Evolutionary conservation across 176 grass and related monocot species (phyloP).

Genomic region (Cymbopogon citratus): DNA sequence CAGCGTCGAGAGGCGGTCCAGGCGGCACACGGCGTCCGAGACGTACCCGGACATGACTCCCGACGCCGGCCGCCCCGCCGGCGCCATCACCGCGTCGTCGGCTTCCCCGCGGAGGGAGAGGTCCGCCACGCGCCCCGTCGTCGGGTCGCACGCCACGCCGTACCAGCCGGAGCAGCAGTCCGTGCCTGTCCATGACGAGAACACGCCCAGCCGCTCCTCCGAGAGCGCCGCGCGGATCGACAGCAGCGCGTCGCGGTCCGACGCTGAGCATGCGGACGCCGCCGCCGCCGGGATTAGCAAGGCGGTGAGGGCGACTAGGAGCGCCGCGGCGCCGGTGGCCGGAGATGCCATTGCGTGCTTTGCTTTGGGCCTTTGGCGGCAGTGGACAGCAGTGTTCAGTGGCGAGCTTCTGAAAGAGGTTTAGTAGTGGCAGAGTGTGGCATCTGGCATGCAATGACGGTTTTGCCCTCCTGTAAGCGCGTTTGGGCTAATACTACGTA

Average conservation of each 20-base stretch:
- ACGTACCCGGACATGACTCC: constrained; percentile 86
- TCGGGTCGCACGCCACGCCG: constrained; percentile 84
- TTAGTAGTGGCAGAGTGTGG: constrained; percentile 1
- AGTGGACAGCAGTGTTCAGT: background rate
- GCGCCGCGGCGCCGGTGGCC: background rate
- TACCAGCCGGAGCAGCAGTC: constrained; percentile 90
- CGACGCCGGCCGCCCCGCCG: constrained; percentile 43
- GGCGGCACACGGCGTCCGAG: constrained; percentile 62
- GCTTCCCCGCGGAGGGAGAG: constrained; percentile 84
- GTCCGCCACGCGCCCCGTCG: constrained; percentile 57
- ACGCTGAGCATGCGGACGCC: constrained; percentile 2
- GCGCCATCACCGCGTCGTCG: constrained; percentile 62
- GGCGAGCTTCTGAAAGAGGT: constrained; percentile 1
- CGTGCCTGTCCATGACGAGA: constrained; percentile 64
- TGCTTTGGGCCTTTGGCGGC: background rate
- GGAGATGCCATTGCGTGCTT: constrained; percentile 10
- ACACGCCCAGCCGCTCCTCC: constrained; percentile 68
- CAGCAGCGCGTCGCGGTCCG: constrained; percentile 53
- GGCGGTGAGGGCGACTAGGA: background rate
- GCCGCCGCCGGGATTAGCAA: background rate
- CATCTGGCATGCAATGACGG: constrained; percentile 8
- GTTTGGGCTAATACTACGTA: too few species aligned
- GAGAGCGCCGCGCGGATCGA: constrained; percentile 66
- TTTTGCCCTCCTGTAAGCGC: constrained; percentile 17
- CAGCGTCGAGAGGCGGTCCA: constrained; percentile 59